Evolutionary conservation across 2,329 filamentous ascomycete species (phyloP), one percentile per base, ranked within the genome.

Genomic region (Mycosphaerella arachidis): DNA sequence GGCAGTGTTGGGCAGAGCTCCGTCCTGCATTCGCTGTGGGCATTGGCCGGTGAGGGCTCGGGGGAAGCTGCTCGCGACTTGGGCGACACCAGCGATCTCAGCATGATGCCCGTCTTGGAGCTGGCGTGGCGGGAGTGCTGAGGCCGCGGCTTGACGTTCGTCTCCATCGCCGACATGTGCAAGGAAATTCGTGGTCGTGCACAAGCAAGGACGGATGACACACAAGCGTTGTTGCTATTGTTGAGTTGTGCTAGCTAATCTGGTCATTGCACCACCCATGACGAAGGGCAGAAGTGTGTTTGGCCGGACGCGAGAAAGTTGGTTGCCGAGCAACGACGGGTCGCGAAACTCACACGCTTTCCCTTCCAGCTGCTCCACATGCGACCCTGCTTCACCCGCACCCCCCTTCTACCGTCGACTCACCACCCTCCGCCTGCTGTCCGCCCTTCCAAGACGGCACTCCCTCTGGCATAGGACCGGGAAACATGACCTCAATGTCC

Each of bases 61-160:
- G 79, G 77, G 65, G 77, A 79, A 67, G 64, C 60, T 50, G 67
- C 67, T 57, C 82, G 77, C 58, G 72, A 71, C 70, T 79, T 82
- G 54, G 81, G 73, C 20, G 77, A 75, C 66, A 85, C 79, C 58
- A 85, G 78, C 20, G 82, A 81, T 68, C 79, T 81, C 62, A 86
- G 74, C 24, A 24, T 24, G 48, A 80, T 75, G 40, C 78, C 79
- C 8, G 81, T 74, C 58, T 70, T 69, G 53, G 69, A 71, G 45
- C 69, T 72, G 31, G 63, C 62, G 53, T 69, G 70, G 57, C 71
- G 69, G 55, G 65, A 69, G 53, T 72, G 69, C n/a, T 63, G 56
- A 1, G 67, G 67, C 24, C 62, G 60, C 18, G 61, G 63, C 31
- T 60, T 53, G 53, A 60, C 57, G 52, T 66, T 60, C 55, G 55